A percentile compares a stretch with the other conserved stretches of the same genome.
Evolutionary conservation across 495 filamentous ascomycete species (phyloP).

Genomic region (Annulohypoxylon maeteangense): DNA sequence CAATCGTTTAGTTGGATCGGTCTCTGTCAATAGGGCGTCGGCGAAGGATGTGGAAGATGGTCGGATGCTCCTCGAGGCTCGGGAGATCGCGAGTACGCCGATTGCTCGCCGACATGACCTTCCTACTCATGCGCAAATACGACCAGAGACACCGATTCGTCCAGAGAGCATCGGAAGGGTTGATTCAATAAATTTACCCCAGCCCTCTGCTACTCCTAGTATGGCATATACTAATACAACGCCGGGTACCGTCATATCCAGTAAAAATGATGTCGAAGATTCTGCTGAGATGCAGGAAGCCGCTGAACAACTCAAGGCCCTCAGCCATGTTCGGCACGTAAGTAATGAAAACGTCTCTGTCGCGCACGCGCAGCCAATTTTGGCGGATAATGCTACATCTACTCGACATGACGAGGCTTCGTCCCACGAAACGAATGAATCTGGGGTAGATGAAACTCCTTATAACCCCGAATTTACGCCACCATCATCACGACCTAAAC

Average conservation of each 20-base stretch:
- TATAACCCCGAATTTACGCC: slow-evolving; percentile 55
- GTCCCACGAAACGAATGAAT: slow-evolving; percentile 53
- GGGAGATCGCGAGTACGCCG: slow-evolving; percentile 48
- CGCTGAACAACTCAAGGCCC: slow-evolving; percentile 66
- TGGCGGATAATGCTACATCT: slow-evolving; percentile 22
- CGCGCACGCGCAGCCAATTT: slow-evolving; percentile 33
- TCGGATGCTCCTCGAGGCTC: slow-evolving; percentile 59
- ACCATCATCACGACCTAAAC: slow-evolving; percentile 56
- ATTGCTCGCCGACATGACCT: slow-evolving; percentile 43
- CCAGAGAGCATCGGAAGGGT: slow-evolving; percentile 41
- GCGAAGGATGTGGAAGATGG: slow-evolving; percentile 62
- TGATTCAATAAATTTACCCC: slow-evolving; percentile 36
- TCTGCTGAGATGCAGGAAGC: slow-evolving; percentile 69
- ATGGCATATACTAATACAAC: slow-evolving; percentile 39
- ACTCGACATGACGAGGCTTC: slow-evolving; percentile 55
- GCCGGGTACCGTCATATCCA: slow-evolving; percentile 34
- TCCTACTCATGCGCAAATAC: slow-evolving; percentile 40
- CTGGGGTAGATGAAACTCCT: slow-evolving; percentile 51
- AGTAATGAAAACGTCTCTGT: slow-evolving; percentile 54
- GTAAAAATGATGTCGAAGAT: slow-evolving; percentile 64
- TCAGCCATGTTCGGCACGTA: slow-evolving; percentile 65
- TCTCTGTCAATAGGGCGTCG: slow-evolving; percentile 49
- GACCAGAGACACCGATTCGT: slow-evolving; percentile 50
- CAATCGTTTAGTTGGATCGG: slow-evolving; percentile 59
- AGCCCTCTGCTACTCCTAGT: slow-evolving; percentile 30